These are phyloP conservation scores for Lippia alba DNA, from an alignment of 305 asterid genomes.

Conservation along the genomic window DNA sequence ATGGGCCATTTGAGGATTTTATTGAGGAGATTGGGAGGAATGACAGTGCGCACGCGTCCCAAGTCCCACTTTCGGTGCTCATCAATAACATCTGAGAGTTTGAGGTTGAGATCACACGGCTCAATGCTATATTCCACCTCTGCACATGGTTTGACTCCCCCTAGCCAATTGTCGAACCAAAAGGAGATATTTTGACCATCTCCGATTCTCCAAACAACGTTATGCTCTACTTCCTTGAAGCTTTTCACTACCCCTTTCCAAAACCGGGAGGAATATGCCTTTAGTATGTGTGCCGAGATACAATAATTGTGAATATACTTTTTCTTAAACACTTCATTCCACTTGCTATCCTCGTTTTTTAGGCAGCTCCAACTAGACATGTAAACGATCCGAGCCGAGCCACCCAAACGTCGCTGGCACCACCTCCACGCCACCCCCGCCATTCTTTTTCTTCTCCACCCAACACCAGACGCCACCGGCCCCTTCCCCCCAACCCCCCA, in stretches of 20 bases:
- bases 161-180: neutral
- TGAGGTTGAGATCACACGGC: neutral
- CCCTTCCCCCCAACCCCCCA: too few relatives aligned
- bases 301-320: too few relatives aligned
- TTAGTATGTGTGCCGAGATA: neutral
- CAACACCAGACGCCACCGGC: too few relatives aligned
- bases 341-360: neutral
- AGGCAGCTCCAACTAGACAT: neutral
- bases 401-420: too few relatives aligned
- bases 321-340: neutral
- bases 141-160: neutral
- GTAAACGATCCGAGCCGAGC: too few relatives aligned
- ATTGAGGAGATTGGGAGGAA: neutral
- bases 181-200: neutral
- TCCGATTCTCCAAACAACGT: neutral
- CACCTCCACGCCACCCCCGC: too few relatives aligned
- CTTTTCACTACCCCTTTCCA: neutral
- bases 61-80: neutral
- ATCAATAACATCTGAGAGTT: too few relatives aligned
- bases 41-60: neutral
- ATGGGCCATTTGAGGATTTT: too few relatives aligned
- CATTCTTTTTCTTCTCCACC: too few relatives aligned
- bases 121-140: neutral
- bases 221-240: neutral
- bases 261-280: neutral